Evolutionary conservation across 2,329 filamentous ascomycete species (phyloP).

Genomic region (Fusarium napiforme): DNA sequence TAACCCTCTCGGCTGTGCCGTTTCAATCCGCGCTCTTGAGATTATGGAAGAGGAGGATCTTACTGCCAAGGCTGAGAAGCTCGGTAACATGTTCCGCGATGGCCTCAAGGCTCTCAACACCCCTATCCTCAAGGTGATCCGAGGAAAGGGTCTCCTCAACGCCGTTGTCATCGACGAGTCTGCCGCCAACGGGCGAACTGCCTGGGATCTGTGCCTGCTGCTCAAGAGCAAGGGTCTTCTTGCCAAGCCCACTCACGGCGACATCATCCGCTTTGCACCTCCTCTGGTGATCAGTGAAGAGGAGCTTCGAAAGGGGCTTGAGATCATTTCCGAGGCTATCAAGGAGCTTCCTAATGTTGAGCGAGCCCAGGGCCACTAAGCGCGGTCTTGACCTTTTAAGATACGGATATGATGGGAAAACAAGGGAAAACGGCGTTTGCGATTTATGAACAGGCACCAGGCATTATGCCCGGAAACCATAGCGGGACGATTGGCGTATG

Average conservation of each 20-base stretch:
- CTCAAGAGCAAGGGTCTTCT: slow-evolving; percentile 95
- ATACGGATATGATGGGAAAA: slow-evolving; percentile 30
- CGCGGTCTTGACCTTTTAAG: slow-evolving; percentile 31
- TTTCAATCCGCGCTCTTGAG: slow-evolving; percentile 94
- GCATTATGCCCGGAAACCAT: slow-evolving; percentile 19
- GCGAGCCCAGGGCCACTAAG: slow-evolving; percentile 53
- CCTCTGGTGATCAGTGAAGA: slow-evolving; percentile 93
- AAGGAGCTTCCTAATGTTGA: slow-evolving; percentile 77
- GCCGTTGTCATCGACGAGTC: slow-evolving; percentile 95
- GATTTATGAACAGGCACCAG: slow-evolving; percentile 14
- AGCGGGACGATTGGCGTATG: slow-evolving; percentile 28
- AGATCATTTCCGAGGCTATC: slow-evolving; percentile 84
- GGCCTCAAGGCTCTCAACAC: slow-evolving; percentile 79
- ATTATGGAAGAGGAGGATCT: slow-evolving; percentile 92
- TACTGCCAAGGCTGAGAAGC: slow-evolving; percentile 80
- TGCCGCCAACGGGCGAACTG: slow-evolving; percentile 84
- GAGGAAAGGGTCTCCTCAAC: slow-evolving; percentile 94
- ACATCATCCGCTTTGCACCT: slow-evolving; percentile 98
- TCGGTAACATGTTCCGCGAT: slow-evolving; percentile 86
- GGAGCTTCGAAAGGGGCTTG: slow-evolving; percentile 80
- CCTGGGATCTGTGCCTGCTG: slow-evolving; percentile 96
- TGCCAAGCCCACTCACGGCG: slow-evolving; percentile 98
- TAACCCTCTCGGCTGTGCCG: slow-evolving; percentile 93
- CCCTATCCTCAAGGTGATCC: slow-evolving; percentile 82
- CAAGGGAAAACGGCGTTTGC: slow-evolving; percentile 32